Conservation (phyloP, 306 rosid species). For the Lathyrus sativus region DNA sequence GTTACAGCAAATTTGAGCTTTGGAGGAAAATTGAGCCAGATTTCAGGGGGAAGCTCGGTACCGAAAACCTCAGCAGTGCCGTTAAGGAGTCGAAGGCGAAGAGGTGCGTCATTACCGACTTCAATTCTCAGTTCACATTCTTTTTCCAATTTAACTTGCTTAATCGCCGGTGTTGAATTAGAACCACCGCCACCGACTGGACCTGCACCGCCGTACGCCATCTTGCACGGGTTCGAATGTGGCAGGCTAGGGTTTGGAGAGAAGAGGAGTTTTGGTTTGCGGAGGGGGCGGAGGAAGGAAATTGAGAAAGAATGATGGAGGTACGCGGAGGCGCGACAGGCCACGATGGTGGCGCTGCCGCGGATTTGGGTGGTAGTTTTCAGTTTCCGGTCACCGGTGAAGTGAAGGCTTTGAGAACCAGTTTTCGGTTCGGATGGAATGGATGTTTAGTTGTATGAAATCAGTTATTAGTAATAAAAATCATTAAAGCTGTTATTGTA, state of each 20-base stretch:
- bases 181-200: conserved; percentile 47
- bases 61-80: conserved; percentile 95
- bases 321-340: neutral
- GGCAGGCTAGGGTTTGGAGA: neutral
- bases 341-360: conserved; percentile 1
- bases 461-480: too few relatives aligned
- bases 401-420: neutral
- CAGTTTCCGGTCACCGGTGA: neutral
- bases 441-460: too few relatives aligned
- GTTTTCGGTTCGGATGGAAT: too few relatives aligned
- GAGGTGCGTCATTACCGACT: conserved; percentile 70
- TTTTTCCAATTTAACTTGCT: conserved; percentile 79
- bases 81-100: conserved; percentile 72
- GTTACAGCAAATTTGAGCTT: conserved; percentile 81
- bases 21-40: conserved; percentile 87
- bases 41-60: conserved; percentile 89
- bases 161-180: conserved; percentile 46
- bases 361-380: neutral
- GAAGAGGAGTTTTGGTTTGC: neutral
- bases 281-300: neutral
- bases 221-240: conserved; percentile 16
- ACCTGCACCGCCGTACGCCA: conserved; percentile 64
- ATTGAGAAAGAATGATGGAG: neutral
- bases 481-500: too few relatives aligned
- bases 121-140: conserved; percentile 91